A percentile compares a stretch with the other conserved stretches of the same genome.
Conservation (phyloP, 306 rosid genomes). For the Citrullus colocynthis region DNA sequence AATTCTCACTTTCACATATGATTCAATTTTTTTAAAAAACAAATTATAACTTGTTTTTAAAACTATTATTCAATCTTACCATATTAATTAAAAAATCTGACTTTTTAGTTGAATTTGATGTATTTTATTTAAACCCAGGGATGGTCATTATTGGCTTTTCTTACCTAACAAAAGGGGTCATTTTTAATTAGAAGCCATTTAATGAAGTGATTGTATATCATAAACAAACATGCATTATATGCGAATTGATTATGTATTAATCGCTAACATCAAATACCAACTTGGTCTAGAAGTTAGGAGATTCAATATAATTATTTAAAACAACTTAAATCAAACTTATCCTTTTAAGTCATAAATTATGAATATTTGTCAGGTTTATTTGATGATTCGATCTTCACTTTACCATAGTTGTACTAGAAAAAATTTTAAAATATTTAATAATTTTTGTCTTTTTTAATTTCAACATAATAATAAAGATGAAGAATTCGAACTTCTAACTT, state of each 20-base stretch:
- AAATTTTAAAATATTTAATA: too few species aligned
- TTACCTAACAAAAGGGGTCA: not conserved
- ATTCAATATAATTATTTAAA: not conserved
- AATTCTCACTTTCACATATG: not conserved
- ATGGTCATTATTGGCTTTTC: not conserved
- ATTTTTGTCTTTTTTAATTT: too few species aligned
- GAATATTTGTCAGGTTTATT: not conserved
- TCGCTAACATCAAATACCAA: slow-evolving; percentile 2
- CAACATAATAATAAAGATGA: too few species aligned
- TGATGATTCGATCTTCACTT: too few species aligned
- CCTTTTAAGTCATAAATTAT: not conserved
- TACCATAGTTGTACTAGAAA: too few species aligned
- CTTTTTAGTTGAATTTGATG: not conserved
- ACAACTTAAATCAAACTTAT: not conserved
- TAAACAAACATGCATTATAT: not conserved
- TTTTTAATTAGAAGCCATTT: not conserved
- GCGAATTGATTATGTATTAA: not conserved
- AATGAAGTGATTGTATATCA: not conserved
- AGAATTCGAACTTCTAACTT: too few species aligned
- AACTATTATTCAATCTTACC: not conserved
- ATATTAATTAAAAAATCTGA: not conserved
- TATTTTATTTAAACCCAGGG: not conserved
- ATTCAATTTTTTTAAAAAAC: not conserved
- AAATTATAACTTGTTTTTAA: not conserved
- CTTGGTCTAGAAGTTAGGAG: not conserved